Base-by-base conservation (phyloP, 2,329 filamentous ascomycete species). In the Alternaria sp. region DNA sequence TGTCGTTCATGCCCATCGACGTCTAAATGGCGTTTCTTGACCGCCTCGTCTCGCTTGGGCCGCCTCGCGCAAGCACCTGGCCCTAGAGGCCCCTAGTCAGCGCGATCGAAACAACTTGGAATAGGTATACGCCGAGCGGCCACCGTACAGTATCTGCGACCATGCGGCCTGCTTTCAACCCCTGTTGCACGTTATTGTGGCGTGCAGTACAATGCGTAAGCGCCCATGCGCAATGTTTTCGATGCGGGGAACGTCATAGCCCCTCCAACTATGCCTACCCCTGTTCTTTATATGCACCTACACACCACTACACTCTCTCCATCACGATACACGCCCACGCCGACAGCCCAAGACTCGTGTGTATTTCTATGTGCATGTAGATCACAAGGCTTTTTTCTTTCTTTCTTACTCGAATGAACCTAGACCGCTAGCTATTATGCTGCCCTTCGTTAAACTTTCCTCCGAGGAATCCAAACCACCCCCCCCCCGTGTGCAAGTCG, bases 141-240 rank as follows among this genome's bases (percentile, higher is more conserved):
- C 29, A 36, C 24, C 37, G 17, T 17, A 36, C 24, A 7, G 5
- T 14, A 33, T 14, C 31, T 13, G 13, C 31, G 13, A 23, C 13
- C 34, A 24, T 37, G 33, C 31, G 5, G 28, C 42, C 44, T 56
- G 46, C 46, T 26, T 37, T 28, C 13, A 23, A 24, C 51, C 53
- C 45, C 48, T 42, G 31, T 44, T n/a, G 44, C 59, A 58, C 59
- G 59, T 61, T 61, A 46, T 58, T 56, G 58, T 46, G 44, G 44
- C 44, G 29, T 51, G 58, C 17, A 17, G 17, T 17, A 17, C 17
- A 17, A 17, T 52, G 51, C 49, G 41, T 40, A 59, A 59, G 53
- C 58, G 58, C 58, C 57, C 26, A 51, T 59, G 49, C 42, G 55
- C 33, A 51, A 39, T 31, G 29, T 9, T 8, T 14, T 6, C 31